Evolutionary conservation across 257 asterid genomes (phyloP).

Genomic region (Solanum rostratum): DNA sequence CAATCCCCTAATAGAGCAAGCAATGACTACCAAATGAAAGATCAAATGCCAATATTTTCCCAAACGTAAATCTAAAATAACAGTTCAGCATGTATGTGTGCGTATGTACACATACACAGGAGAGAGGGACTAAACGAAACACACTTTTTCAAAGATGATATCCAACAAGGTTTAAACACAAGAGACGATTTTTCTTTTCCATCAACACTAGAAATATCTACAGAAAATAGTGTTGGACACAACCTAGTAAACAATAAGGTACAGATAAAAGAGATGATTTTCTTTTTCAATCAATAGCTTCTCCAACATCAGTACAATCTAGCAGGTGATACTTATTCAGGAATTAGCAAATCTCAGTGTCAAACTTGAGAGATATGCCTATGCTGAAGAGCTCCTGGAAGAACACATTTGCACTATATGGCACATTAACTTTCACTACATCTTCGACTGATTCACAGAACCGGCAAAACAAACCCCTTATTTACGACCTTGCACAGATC

Average conservation of each 20-base stretch:
- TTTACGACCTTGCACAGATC: constrained; percentile 56
- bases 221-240: neutral
- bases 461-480: too few species aligned
- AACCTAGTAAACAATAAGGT: neutral
- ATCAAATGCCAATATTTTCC: neutral
- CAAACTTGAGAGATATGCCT: too few species aligned
- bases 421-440: too few species aligned
- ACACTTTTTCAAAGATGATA: neutral
- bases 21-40: neutral
- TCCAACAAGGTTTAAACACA: neutral
- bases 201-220: neutral
- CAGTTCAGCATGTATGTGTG: neutral
- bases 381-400: too few species aligned
- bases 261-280: neutral
- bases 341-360: constrained; percentile 1
- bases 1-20: neutral
- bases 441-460: too few species aligned
- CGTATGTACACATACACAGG: too few species aligned
- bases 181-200: neutral
- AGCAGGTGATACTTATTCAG: neutral
- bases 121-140: neutral
- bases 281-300: neutral
- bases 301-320: neutral
- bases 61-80: neutral
- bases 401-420: too few species aligned